Evolutionary conservation across 106 monocot genomes (phyloP), one percentile per base, ranked within the genome.

Genomic region (Phalaenopsis aphrodite): DNA sequence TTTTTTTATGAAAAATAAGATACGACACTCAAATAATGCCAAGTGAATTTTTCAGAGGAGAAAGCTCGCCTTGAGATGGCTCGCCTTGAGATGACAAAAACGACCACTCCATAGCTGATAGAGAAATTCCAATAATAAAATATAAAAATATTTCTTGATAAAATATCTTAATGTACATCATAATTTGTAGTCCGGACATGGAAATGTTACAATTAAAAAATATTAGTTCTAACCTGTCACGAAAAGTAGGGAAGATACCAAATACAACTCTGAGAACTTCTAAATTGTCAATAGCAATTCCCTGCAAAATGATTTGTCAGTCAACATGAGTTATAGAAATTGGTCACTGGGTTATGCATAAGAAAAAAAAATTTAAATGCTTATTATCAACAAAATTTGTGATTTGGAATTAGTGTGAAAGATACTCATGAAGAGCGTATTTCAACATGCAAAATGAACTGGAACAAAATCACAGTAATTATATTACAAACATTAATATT

Each of bases 181-280:
- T 23, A 64, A 5, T 19, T 64, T 64, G 64, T 21, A 64, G 21
- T 21, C 5, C 64, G 5, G 23, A 24, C 21, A 23, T 12, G 14
- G 64, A 12, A 5, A 5, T 64, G 64, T 30, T 30, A 30, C 64
- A 64, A 21, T 8, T 64, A 7, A 64, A 23, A 61, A 64, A 5
- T 23, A 64, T 23, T 23, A 23, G n/a, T 64, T 23, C 64, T 78
- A 85, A 97, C 96, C 96, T 97, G 79, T 90, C 87, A 69, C 89
- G 83, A 41, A 90, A 97, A 30, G 96, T 94, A 57, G 96, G 96
- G 78, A 97, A 97, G 66, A 97, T 92, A 55, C 96, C 96, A 88
- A 84, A 97, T 18, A 94, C 76, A 45, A 97, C 94, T 86, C 96
- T 87, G 58, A 87, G 79, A 79, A 97, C 84, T 85, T 94, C 90